Percentiles rank a stretch among this genome's conserved stretches.
Conservation (phyloP, 306 rosid species). For the Casuarina cunninghamiana region DNA sequence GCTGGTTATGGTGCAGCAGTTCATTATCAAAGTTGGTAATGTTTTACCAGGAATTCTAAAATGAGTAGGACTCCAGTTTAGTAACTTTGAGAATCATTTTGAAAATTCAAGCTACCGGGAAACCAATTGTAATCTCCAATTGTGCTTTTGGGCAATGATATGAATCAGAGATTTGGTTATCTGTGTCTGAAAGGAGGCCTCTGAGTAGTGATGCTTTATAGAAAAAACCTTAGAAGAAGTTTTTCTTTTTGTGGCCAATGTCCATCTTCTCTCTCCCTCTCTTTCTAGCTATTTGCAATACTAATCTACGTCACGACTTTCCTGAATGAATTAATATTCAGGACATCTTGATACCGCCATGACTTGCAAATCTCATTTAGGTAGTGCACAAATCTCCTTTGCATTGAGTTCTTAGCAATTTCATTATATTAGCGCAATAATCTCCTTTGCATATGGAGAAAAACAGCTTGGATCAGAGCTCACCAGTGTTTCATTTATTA, state of each 20-base stretch:
- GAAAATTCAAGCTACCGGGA: neutral
- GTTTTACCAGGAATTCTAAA: neutral
- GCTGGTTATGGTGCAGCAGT: neutral
- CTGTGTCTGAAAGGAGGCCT: neutral
- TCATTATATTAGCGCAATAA: neutral
- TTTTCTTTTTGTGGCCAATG: neutral
- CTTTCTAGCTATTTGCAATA: neutral
- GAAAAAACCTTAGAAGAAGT: neutral
- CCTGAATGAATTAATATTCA: neutral
- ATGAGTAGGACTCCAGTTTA: neutral
- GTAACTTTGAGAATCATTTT: neutral
- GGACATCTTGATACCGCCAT: neutral
- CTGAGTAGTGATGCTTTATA: neutral
- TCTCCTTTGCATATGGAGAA: neutral
- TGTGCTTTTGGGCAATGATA: neutral
- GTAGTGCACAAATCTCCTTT: neutral
- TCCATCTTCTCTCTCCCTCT: neutral
- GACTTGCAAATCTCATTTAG: neutral
- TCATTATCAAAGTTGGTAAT: too few species aligned
- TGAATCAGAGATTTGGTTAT: neutral
- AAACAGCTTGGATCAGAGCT: neutral
- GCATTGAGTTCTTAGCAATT: neutral
- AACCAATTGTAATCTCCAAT: neutral
- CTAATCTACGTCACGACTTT: neutral
- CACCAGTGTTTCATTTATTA: conserved; percentile 8